Evolutionary conservation across 306 rosid genomes (phyloP), one percentile per base, ranked within the genome.

Genomic region (Malus orientalis): DNA sequence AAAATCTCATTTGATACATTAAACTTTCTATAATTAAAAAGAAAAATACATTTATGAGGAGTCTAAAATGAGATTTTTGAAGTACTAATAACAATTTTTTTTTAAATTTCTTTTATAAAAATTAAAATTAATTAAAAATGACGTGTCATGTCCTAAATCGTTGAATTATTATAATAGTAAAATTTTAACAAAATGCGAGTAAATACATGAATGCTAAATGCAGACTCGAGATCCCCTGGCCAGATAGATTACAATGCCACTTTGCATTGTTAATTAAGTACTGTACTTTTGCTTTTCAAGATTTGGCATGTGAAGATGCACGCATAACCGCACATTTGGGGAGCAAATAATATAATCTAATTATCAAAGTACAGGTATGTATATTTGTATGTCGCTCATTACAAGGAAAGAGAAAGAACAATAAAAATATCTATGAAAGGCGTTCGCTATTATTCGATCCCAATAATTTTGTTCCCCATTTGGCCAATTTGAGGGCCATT

Each of bases 401-500:
- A 4, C 47, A 44, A 58, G 19, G 54, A 58, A 19, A 27, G 13
- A 36, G 4, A 38, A 1, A 73, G 20, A 69, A 9, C 14, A 36
- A 8, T 18, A 13, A 73, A 68, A 49, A 58, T 51, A 32, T 15
- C 1, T 22, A 25, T 27, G 4, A 11, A 29, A 18, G 36, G 75
- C 60, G 74, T 63, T 80, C 23, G 58, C 49, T 33, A 63, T 68
- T 75, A 69, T 80, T 69, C 27, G 76, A 80, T 69, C 74, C 76
- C 74, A 42, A 73, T 47, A 64, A 22, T 49, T 54, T 3, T 73
- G 82, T 65, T 59, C 76, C 71, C 76, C 53, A 51, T 20, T 70
- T 69, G 68, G 75, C 76, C 76, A 75, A 75, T 60, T 59, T 69
- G 71, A 69, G 64, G 73, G 76, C 38, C 76, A 71, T 54, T 65